Percentiles rank a stretch among this genome's conserved stretches.
These are phyloP conservation scores for Pneumocystis oryctolagi DNA, from an alignment of 1,139 yeast genomes.

Conservation along the genomic window DNA sequence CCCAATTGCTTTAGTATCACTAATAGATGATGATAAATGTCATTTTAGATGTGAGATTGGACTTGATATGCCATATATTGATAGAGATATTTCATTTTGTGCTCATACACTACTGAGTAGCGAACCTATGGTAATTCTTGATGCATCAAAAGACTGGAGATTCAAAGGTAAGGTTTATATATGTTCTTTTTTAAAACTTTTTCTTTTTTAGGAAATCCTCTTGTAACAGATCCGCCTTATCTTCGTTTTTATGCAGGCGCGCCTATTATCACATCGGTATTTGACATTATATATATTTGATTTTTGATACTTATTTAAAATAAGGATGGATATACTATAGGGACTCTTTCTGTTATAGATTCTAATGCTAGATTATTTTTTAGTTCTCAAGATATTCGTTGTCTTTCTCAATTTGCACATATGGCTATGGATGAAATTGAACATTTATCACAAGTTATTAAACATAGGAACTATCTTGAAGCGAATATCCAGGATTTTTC, in stretches of 20 bases:
- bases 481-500: not conserved
- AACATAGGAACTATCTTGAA: conserved; percentile 3
- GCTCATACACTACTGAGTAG: conserved; percentile 13
- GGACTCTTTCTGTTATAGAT: conserved; percentile 15
- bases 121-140: conserved; percentile 14
- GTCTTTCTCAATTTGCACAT: conserved; percentile 13
- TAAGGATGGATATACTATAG: conserved; percentile 12
- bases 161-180: conserved; percentile 2
- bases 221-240: conserved; percentile 12
- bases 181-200: not conserved
- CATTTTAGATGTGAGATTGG: not conserved
- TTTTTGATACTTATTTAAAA: not conserved
- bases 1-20: not conserved
- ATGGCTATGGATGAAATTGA: conserved; percentile 11
- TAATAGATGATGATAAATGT: not conserved
- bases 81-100: conserved; percentile 13
- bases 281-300: not conserved
- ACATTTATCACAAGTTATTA: conserved; percentile 6
- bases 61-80: not conserved
- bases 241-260: conserved; percentile 17
- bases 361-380: conserved; percentile 12
- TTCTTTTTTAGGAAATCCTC: conserved; percentile 11
- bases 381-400: conserved; percentile 4
- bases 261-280: conserved; percentile 13
- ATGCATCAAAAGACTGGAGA: conserved; percentile 15